These are phyloP conservation scores for Lathyrus aphaca DNA, from an alignment of 306 rosid species.

Conservation along the genomic window DNA sequence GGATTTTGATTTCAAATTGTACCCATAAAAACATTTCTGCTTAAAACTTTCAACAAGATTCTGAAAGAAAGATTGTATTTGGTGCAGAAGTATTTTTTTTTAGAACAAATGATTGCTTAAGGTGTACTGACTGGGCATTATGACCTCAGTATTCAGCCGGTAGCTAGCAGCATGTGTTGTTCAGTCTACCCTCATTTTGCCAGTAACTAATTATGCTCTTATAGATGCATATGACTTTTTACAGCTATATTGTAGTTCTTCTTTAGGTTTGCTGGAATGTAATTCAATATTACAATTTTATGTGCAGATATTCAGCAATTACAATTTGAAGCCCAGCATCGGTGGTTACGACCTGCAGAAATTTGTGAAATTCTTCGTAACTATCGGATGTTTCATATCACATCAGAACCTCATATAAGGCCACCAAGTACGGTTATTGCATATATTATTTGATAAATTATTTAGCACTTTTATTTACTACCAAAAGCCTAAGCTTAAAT, in stretches of 20 bases:
- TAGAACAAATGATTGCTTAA: background rate
- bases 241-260: constrained; percentile 25
- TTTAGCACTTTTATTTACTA: constrained; percentile 3
- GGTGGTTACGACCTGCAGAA: constrained; percentile 96
- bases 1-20: background rate
- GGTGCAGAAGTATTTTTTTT: constrained; percentile 18
- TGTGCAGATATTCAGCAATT: constrained; percentile 75
- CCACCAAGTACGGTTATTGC: constrained; percentile 73
- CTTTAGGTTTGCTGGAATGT: constrained; percentile 26
- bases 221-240: constrained; percentile 18
- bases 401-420: constrained; percentile 80
- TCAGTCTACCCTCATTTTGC: background rate
- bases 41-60: constrained; percentile 1
- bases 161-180: constrained; percentile 1
- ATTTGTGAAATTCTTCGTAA: constrained; percentile 93
- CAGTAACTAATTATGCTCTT: background rate
- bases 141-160: constrained; percentile 15
- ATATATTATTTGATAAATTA: constrained; percentile 26
- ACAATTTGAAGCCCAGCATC: constrained; percentile 74
- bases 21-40: constrained; percentile 2
- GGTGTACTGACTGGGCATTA: constrained; percentile 19
- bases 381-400: constrained; percentile 64
- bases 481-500: background rate
- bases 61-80: constrained; percentile 2
- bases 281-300: constrained; percentile 17